Evolutionary conservation across 192 early-diverging fungal species (phyloP).

Genomic region (Coemansia biformis): DNA sequence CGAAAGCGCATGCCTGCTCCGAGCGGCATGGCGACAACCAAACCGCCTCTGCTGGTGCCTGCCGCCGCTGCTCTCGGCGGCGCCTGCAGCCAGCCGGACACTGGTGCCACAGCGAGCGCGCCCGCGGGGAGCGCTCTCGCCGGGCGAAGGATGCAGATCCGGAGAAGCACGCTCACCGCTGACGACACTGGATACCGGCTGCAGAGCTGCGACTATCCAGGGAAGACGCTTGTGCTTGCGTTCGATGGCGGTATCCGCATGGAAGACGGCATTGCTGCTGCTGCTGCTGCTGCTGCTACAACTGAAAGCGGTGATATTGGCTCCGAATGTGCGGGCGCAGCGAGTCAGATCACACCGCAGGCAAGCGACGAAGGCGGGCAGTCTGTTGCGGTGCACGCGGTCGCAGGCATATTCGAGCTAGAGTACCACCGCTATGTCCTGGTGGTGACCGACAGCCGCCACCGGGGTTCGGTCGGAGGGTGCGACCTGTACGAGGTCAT

Average conservation of each 20-base stretch:
- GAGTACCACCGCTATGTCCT: conserved; percentile 31
- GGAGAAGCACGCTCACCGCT: conserved; percentile 17
- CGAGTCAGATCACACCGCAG: neutral
- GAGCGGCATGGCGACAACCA: neutral
- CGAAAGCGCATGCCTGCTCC: no score
- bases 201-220: conserved; percentile 28
- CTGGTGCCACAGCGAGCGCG: no score
- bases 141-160: conserved; percentile 8
- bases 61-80: no score
- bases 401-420: conserved; percentile 31
- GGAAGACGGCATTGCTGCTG: conserved; percentile 4
- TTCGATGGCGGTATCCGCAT: conserved; percentile 18
- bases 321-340: no score
- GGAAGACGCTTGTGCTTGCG: conserved; percentile 14
- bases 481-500: conserved; percentile 23
- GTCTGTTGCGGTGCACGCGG: conserved; percentile 18
- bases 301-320: no score
- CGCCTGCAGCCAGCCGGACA: no score
- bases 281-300: neutral
- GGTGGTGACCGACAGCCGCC: conserved; percentile 25
- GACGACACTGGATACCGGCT: conserved; percentile 23
- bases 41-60: no score
- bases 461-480: conserved; percentile 22
- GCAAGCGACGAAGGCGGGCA: neutral
- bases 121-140: no score